These are phyloP conservation scores for Sphaerosporella brunnea DNA, from an alignment of 495 filamentous ascomycete genomes.

Conservation along the genomic window DNA sequence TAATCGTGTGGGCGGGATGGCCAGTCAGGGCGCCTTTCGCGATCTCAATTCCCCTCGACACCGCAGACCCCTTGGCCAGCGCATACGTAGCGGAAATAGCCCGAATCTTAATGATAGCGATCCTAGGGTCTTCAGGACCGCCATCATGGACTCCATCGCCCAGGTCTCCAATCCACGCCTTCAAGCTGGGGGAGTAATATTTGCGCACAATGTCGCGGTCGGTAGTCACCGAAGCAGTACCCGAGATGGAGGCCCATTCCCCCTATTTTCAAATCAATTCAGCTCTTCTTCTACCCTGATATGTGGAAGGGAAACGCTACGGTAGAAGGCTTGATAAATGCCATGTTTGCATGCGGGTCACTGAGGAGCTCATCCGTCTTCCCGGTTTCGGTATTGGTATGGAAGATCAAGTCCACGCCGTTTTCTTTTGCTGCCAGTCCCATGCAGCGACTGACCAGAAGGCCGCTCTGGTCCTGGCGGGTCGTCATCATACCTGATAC, in stretches of 20 bases:
- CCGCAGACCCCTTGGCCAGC: slow-evolving; percentile 32
- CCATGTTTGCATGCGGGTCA: slow-evolving; percentile 67
- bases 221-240: slow-evolving; percentile 46
- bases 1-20: slow-evolving; percentile 53
- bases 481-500: slow-evolving; percentile 50
- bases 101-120: slow-evolving; percentile 51
- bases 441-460: slow-evolving; percentile 73
- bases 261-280: slow-evolving; percentile 6
- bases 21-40: slow-evolving; percentile 61
- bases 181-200: slow-evolving; percentile 50
- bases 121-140: slow-evolving; percentile 59
- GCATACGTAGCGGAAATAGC: slow-evolving; percentile 46
- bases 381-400: slow-evolving; percentile 82
- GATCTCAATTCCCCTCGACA: slow-evolving; percentile 49
- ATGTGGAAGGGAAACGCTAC: slow-evolving; percentile 28
- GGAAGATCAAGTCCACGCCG: slow-evolving; percentile 76
- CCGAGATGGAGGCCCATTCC: slow-evolving; percentile 67
- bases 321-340: slow-evolving; percentile 61
- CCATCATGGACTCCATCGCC: slow-evolving; percentile 80
- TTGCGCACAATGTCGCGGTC: slow-evolving; percentile 44
- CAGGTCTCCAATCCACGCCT: slow-evolving; percentile 81
- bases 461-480: slow-evolving; percentile 37
- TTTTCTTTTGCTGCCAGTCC: slow-evolving; percentile 64
- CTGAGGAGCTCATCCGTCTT: slow-evolving; percentile 68
- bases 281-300: not conserved